phyloP scores from a whole-genome alignment of 257 asterid genomes.

The Plantago major region DNA sequence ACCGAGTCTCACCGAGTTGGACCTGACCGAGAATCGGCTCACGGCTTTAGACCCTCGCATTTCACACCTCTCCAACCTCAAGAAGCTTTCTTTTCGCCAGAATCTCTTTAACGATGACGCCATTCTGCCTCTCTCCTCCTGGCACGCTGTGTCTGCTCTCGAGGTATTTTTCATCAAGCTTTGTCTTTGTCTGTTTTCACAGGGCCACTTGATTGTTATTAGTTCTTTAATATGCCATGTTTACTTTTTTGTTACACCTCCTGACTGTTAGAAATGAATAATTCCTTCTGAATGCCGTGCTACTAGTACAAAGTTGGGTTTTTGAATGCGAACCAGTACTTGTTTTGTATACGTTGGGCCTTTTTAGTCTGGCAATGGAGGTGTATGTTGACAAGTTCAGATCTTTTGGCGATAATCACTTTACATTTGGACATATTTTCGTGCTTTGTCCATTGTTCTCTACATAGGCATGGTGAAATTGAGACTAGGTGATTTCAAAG shows the following conservation, averaged over 20 bases:
- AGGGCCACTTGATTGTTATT: background rate
- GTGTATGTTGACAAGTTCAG: too few relatives aligned
- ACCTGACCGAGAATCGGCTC: slow-evolving; percentile 88
- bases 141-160: slow-evolving; percentile 60
- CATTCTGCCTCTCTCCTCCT: slow-evolving; percentile 60
- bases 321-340: too few relatives aligned
- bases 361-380: too few relatives aligned
- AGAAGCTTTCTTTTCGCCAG: slow-evolving; percentile 89
- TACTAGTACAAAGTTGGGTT: too few relatives aligned
- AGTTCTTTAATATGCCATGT: background rate
- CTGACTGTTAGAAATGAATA: too few relatives aligned
- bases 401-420: too few relatives aligned
- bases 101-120: slow-evolving; percentile 66
- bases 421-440: background rate
- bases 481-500: too few relatives aligned
- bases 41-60: slow-evolving; percentile 81
- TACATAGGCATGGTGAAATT: background rate
- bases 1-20: slow-evolving; percentile 58
- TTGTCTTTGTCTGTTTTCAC: too few relatives aligned
- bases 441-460: background rate
- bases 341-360: too few relatives aligned
- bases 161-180: slow-evolving; percentile 34
- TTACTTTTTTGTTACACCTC: background rate
- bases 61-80: slow-evolving; percentile 60
- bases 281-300: too few relatives aligned